Conservation (phyloP, 768 basidiomycete genomes). For the Boletus pseudopeckii region DNA sequence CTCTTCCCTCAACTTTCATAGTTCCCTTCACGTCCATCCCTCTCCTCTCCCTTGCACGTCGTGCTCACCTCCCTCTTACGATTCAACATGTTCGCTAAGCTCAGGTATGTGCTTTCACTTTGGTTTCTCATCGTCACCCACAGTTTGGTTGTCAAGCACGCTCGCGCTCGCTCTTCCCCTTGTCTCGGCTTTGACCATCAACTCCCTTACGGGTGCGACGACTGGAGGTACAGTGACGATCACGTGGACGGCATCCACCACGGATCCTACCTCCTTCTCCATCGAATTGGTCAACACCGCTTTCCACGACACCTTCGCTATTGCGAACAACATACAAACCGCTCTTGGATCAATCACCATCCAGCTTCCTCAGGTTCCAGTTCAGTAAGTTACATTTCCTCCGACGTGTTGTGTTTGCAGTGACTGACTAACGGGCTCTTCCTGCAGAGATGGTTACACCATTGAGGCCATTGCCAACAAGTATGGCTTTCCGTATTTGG, state of each 20-base stretch:
- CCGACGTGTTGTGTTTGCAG: neutral
- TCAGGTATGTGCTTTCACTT: constrained; percentile 35
- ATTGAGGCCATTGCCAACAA: constrained; percentile 44
- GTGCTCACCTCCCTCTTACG: constrained; percentile 8
- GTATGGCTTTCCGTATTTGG: constrained; percentile 19
- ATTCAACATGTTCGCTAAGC: constrained; percentile 49
- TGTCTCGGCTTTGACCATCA: constrained; percentile 43
- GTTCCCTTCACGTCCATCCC: constrained; percentile 20
- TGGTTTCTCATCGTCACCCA: neutral
- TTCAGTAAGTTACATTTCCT: constrained; percentile 32
- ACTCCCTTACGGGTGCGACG: constrained; percentile 32
- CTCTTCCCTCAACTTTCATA: constrained; percentile 4
- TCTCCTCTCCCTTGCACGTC: constrained; percentile 2
- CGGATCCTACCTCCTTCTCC: constrained; percentile 43
- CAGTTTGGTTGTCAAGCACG: constrained; percentile 27
- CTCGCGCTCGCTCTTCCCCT: constrained; percentile 45
- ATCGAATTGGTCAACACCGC: constrained; percentile 44
- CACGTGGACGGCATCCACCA: constrained; percentile 41
- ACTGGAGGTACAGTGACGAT: constrained; percentile 38
- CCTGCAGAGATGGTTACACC: constrained; percentile 44
- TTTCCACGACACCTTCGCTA: constrained; percentile 54
- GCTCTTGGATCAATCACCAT: constrained; percentile 34
- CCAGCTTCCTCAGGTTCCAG: constrained; percentile 45
- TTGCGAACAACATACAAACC: constrained; percentile 53
- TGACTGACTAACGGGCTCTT: neutral